Base-by-base conservation (phyloP, 2,329 filamentous ascomycete genomes). In the Aspergillus ustus region DNA sequence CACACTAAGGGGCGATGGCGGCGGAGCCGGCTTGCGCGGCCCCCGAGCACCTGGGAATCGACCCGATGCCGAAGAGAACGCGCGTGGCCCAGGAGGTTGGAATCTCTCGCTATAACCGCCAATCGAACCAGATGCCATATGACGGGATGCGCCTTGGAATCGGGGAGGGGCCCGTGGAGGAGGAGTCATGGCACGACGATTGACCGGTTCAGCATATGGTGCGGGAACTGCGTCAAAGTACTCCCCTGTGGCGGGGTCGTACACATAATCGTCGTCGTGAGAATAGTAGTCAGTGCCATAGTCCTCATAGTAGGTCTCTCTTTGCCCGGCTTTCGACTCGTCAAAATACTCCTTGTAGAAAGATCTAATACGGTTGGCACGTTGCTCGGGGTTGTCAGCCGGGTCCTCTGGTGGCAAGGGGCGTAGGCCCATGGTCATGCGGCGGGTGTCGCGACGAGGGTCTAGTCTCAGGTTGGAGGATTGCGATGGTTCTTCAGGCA, bases 281-380 rank as follows among this genome's bases (percentile, higher is more conserved):
- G 84, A 86, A 51, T 88, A 82, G 73, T 90, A 92, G 66, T 88
- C 86, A 20, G 86, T 81, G 61, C 90, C 88, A 71, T 92, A 91
- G 69, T 94, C 91, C 70, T 93, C 91, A 64, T 91, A 89, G 76
- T 93, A 91, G 45, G 81, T 80, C 40, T 79, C 79, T 63, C 75
- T 69, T 46, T 54, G 52, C 20, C 78, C 80, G 2, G 80, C 77
- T 73, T 88, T 91, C 62, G 83, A 87, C 46, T 97, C 94, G 67
- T 98, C 95, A 70, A 99, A 99, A 81, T 99, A 99, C 75, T 99
- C 95, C 81, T 97, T 97, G 83, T 99, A 99, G 82, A 99, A 99
- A 4, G 95, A 99, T 75, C 95, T 87, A 68, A 99, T 99, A 61
- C 95, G 89, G 82, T 97, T 98, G 66, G 95, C 95, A 71, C 95